Evolutionary conservation across 1,284 basidiomycete genomes (phyloP).

Genomic region (Ceratobasidium sp.): DNA sequence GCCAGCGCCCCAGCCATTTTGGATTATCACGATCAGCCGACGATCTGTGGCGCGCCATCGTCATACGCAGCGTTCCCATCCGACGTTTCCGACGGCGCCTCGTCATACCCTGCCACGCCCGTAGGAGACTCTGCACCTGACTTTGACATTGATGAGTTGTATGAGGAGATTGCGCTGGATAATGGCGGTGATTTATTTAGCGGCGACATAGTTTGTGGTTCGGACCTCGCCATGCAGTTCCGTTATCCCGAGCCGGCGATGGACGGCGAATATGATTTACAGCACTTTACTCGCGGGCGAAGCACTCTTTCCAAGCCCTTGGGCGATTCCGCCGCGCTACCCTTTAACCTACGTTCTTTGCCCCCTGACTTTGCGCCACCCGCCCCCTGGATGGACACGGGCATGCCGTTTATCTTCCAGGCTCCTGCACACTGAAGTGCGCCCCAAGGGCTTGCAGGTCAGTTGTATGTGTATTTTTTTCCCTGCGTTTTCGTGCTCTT

Average conservation of each 20-base stretch:
- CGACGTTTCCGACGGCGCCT: constrained; percentile 45
- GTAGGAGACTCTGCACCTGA: constrained; percentile 4
- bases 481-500: constrained; percentile 17
- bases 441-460: not conserved
- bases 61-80: constrained; percentile 44
- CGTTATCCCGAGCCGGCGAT: constrained; percentile 37
- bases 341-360: constrained; percentile 6
- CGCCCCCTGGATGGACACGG: constrained; percentile 33
- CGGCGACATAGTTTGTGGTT: constrained; percentile 3
- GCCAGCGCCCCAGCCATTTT: constrained; percentile 43
- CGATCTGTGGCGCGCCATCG: constrained; percentile 38
- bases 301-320: constrained; percentile 40
- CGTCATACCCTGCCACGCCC: constrained; percentile 35
- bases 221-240: constrained; percentile 21
- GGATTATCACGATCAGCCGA: constrained; percentile 36
- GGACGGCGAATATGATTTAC: constrained; percentile 27
- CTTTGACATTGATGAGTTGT: constrained; percentile 38
- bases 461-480: constrained; percentile 27
- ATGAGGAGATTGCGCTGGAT: constrained; percentile 36
- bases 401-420: constrained; percentile 41
- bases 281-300: constrained; percentile 27
- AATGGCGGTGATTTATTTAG: constrained; percentile 6
- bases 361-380: constrained; percentile 33
- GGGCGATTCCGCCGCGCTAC: constrained; percentile 4
- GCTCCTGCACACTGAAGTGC: constrained; percentile 1